These are phyloP conservation scores for Nothophaeocryptopus gaeumannii DNA, from an alignment of 2,329 filamentous ascomycete species.

Conservation along the genomic window DNA sequence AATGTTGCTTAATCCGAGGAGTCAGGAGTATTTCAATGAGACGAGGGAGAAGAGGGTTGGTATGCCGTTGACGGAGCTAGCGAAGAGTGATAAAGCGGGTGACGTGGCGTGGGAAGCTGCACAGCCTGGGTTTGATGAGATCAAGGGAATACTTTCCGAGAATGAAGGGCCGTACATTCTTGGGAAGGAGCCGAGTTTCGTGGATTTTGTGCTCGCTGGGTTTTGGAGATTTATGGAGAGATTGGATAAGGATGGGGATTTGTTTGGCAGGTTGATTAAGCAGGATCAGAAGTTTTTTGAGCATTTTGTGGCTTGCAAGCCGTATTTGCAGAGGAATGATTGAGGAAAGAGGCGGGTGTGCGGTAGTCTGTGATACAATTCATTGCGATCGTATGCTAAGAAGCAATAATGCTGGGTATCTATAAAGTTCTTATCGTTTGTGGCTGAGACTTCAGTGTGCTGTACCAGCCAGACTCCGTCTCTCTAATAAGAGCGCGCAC, in stretches of 20 bases:
- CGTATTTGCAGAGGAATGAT: constrained; percentile 42
- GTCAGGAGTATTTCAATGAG: constrained; percentile 54
- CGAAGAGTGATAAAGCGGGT: constrained; percentile 40
- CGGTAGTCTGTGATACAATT: no score
- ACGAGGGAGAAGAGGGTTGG: constrained; percentile 53
- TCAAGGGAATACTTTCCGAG: constrained; percentile 52
- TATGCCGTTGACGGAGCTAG: constrained; percentile 53
- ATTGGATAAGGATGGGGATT: constrained; percentile 33
- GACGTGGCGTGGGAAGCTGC: constrained; percentile 51
- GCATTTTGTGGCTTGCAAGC: constrained; percentile 40
- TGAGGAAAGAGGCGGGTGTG: no score
- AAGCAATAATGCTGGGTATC: no score
- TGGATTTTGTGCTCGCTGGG: constrained; percentile 55
- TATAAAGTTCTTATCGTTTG: no score
- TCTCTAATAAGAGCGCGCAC: not conserved
- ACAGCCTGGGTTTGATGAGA: constrained; percentile 37
- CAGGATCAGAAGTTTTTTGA: constrained; percentile 38
- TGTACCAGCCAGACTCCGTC: not conserved
- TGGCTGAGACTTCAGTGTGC: no score
- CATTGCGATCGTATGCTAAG: no score
- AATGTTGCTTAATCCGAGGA: constrained; percentile 51
- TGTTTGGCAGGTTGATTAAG: constrained; percentile 41
- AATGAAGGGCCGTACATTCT: constrained; percentile 59
- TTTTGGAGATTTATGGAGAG: constrained; percentile 43
- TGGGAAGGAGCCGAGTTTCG: constrained; percentile 55